These are phyloP conservation scores for Deakozyma indianensis DNA, from an alignment of 805 yeast genomes.

Conservation along the genomic window DNA sequence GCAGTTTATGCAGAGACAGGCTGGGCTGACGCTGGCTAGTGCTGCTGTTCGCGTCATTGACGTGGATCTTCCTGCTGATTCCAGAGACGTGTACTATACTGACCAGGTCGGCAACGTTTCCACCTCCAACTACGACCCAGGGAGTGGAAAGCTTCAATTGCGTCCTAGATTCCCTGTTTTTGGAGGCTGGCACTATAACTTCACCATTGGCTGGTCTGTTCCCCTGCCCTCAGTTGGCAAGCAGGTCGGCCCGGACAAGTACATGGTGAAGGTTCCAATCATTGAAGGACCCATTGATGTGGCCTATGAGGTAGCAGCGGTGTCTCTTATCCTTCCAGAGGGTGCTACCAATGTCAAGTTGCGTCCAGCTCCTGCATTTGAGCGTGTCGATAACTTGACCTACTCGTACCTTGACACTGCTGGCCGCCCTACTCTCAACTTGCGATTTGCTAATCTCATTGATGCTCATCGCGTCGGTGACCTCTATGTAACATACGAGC, in stretches of 20 bases:
- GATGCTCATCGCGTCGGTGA: slow-evolving; percentile 50
- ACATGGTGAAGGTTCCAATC: slow-evolving; percentile 53
- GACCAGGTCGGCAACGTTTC: slow-evolving; percentile 92
- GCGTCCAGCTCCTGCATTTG: slow-evolving; percentile 35
- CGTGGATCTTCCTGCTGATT: slow-evolving; percentile 34
- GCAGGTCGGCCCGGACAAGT: slow-evolving; percentile 31
- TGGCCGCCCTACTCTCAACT: slow-evolving; percentile 66
- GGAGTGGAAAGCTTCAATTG: slow-evolving; percentile 33
- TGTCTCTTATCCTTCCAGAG: slow-evolving; percentile 72
- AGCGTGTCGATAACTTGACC: slow-evolving; percentile 14
- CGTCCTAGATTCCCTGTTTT: slow-evolving; percentile 87
- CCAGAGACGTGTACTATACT: slow-evolving; percentile 61
- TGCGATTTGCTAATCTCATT: slow-evolving; percentile 45
- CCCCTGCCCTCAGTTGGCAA: slow-evolving; percentile 39
- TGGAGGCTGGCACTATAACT: slow-evolving; percentile 94
- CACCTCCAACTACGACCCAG: slow-evolving; percentile 33
- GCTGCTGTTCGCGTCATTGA: slow-evolving; percentile 51
- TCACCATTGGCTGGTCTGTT: slow-evolving; percentile 88
- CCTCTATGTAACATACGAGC: slow-evolving; percentile 44
- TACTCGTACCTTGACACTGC: slow-evolving; percentile 43
- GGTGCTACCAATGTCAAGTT: slow-evolving; percentile 50
- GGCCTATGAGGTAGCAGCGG: slow-evolving; percentile 45
- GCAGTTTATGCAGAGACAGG: slow-evolving; percentile 51
- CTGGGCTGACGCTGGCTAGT: slow-evolving; percentile 32
- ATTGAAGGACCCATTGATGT: slow-evolving; percentile 58